phyloP scores from a whole-genome alignment of 2,329 filamentous ascomycete species.

The Lithohypha guttulata region DNA sequence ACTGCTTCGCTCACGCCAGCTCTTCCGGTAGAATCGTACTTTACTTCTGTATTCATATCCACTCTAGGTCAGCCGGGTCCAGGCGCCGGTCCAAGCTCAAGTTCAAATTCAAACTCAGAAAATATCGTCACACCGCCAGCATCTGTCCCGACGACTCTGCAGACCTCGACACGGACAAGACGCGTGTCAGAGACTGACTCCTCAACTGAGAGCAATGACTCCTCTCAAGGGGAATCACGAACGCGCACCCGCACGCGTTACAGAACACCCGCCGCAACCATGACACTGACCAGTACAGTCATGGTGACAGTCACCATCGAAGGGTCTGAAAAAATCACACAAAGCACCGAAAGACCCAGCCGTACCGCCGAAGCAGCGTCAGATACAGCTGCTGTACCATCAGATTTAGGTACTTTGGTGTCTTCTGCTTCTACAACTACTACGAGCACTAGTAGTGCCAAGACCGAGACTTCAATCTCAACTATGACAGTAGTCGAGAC shows the following conservation, averaged over 20 bases:
- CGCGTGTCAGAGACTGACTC: neutral
- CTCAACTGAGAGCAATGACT: neutral
- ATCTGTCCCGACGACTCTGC: neutral
- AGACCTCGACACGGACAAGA: neutral
- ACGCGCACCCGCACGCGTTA: neutral
- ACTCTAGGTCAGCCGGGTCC: too few relatives aligned
- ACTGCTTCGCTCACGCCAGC: neutral
- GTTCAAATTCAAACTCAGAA: too few relatives aligned
- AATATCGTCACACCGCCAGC: neutral
- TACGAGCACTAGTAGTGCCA: too few relatives aligned
- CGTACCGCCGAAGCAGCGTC: neutral
- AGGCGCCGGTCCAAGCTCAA: too few relatives aligned
- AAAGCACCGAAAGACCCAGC: neutral
- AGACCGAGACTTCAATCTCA: neutral
- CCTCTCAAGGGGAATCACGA: neutral
- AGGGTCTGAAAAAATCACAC: neutral
- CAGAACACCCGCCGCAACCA: neutral
- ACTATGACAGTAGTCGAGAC: constrained; percentile 3
- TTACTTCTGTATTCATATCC: too few relatives aligned
- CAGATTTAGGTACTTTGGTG: too few relatives aligned
- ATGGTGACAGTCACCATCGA: constrained; percentile 1
- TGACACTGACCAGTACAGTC: neutral
- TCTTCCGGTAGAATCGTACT: too few relatives aligned
- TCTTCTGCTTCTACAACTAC: too few relatives aligned
- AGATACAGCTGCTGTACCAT: constrained; percentile 4